Evolutionary conservation across 2,329 filamentous ascomycete species (phyloP).

Genomic region (Alternaria infectoria): DNA sequence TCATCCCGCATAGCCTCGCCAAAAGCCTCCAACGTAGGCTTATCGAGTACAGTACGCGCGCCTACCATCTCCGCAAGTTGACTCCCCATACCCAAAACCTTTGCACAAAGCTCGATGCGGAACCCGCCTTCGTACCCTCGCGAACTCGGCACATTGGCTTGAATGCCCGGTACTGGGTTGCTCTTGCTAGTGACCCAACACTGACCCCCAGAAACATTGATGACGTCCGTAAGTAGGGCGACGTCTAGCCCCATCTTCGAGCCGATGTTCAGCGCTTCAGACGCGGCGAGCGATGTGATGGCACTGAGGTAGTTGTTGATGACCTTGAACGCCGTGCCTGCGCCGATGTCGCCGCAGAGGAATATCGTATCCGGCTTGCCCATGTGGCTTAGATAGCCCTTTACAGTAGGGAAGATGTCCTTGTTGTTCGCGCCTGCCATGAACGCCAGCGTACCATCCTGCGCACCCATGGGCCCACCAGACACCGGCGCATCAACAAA

Average conservation of each 20-base stretch:
- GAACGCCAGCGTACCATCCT: constrained; percentile 85
- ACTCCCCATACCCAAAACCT: constrained; percentile 45
- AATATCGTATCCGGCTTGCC: constrained; percentile 73
- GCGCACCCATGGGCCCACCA: constrained; percentile 87
- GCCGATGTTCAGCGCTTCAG: constrained; percentile 68
- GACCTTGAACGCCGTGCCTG: constrained; percentile 86
- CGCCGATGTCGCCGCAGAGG: constrained; percentile 81
- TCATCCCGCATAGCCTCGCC: constrained; percentile 35
- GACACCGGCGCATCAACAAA: constrained; percentile 97
- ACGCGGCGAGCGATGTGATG: constrained; percentile 80
- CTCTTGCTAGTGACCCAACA: constrained; percentile 96
- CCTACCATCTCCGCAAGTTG: constrained; percentile 45
- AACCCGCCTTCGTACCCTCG: constrained; percentile 50
- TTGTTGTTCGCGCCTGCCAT: constrained; percentile 76
- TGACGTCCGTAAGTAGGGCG: constrained; percentile 75
- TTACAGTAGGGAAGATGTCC: constrained; percentile 59
- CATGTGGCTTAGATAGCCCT: constrained; percentile 76
- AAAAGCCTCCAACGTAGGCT: constrained; percentile 39
- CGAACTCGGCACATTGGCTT: constrained; percentile 47
- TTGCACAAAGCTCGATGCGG: constrained; percentile 42
- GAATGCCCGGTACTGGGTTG: constrained; percentile 75
- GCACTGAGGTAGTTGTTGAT: constrained; percentile 96
- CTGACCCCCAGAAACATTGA: constrained; percentile 86
- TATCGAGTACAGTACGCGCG: constrained; percentile 40
- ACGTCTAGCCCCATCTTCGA: constrained; percentile 65